These are phyloP conservation scores for Pleurotus cornucopiae DNA, from an alignment of 768 basidiomycete species.

Conservation along the genomic window DNA sequence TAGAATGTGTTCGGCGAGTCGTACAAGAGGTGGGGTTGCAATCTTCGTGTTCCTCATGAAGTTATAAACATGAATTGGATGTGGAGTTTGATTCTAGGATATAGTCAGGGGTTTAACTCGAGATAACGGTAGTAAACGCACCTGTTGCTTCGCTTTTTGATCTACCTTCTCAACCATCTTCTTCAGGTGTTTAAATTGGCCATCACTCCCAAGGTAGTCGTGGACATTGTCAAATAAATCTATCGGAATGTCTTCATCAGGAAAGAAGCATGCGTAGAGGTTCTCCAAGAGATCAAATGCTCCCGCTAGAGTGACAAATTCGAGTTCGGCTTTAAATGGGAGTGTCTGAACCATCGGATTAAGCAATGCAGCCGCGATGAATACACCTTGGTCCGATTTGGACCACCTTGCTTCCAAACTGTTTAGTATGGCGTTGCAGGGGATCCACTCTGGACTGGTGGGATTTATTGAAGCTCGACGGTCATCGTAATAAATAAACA, in stretches of 20 bases:
- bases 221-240: slow-evolving; percentile 2
- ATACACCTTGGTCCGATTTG: slow-evolving; percentile 25
- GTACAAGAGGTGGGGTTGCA: slow-evolving; percentile 13
- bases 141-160: neutral
- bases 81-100: neutral
- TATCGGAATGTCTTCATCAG: neutral
- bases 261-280: slow-evolving; percentile 15
- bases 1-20: slow-evolving; percentile 16
- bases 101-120: neutral
- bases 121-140: neutral
- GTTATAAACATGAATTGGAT: neutral
- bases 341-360: slow-evolving; percentile 18
- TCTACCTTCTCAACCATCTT: neutral
- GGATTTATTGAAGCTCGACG: neutral
- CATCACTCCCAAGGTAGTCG: slow-evolving; percentile 8
- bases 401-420: slow-evolving; percentile 23
- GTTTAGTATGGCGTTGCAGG: slow-evolving; percentile 5
- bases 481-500: slow-evolving; percentile 6
- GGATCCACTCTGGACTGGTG: neutral
- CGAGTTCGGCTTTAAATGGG: slow-evolving; percentile 12
- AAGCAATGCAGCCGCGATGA: slow-evolving; percentile 24
- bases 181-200: neutral
- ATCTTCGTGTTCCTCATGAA: neutral
- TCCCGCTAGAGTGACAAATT: slow-evolving; percentile 12
- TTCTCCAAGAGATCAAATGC: slow-evolving; percentile 9